A percentile compares a stretch with the other conserved stretches of the same genome.
phyloP scores from a whole-genome alignment of 257 asterid species.

The Datura wrightii region DNA sequence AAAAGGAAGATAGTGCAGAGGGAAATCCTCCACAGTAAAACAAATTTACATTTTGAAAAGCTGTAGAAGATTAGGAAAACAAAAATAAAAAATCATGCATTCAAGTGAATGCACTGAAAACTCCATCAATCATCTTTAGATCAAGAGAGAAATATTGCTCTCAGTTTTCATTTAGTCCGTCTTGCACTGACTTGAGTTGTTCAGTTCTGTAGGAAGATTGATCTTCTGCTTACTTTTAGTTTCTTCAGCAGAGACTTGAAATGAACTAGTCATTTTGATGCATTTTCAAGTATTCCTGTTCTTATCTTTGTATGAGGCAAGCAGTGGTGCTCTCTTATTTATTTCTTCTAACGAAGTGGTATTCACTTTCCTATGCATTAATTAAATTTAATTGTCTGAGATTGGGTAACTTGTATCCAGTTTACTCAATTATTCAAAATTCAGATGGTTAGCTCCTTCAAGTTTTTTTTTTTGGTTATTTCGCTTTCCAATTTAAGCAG shows the following conservation, averaged over 20 bases:
- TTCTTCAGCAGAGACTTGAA: neutral
- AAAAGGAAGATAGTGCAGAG: neutral
- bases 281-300: neutral
- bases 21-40: neutral
- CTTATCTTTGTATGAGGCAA: constrained; percentile 8
- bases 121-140: neutral
- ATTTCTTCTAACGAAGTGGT: neutral
- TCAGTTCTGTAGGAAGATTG: constrained; percentile 14
- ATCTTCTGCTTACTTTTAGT: constrained; percentile 16
- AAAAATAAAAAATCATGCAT: neutral
- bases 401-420: neutral
- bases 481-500: neutral
- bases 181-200: neutral
- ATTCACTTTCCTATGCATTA: neutral
- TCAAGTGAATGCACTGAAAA: neutral
- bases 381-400: neutral
- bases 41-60: neutral
- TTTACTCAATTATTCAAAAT: neutral
- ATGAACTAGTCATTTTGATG: neutral
- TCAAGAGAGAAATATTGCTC: neutral
- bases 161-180: neutral
- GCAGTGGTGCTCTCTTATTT: neutral
- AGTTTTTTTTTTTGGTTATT: neutral
- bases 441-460: neutral
- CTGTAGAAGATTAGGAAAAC: neutral